Conservation (phyloP, 73 alveolate genomes). For the Symbiodinium pilosum region DNA sequence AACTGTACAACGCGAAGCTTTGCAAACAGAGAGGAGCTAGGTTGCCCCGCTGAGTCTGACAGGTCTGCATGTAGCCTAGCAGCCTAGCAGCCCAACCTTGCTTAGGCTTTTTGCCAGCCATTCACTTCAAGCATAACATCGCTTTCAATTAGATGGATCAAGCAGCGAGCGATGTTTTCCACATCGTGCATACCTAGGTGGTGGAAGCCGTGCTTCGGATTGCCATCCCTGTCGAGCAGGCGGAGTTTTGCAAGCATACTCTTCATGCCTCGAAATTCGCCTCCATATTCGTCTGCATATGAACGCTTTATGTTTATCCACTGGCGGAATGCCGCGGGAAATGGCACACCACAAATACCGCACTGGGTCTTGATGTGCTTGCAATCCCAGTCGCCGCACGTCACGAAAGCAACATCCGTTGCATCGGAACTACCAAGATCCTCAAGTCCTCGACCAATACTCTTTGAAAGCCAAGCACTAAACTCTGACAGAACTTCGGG, state of each 20-base stretch:
- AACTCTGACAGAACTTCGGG: constrained; percentile 36
- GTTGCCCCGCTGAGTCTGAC: background rate
- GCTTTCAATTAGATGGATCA: constrained; percentile 49
- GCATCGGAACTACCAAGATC: background rate
- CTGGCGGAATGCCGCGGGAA: constrained; percentile 40
- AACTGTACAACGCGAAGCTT: background rate
- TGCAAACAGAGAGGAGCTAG: background rate
- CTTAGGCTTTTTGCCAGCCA: constrained; percentile 43
- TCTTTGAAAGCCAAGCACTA: constrained; percentile 33
- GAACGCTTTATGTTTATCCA: constrained; percentile 92
- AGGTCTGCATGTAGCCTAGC: background rate
- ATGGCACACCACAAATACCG: constrained; percentile 1
- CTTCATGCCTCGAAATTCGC: constrained; percentile 92
- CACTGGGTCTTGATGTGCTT: constrained; percentile 60
- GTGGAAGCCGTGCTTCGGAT: constrained; percentile 61
- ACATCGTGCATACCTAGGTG: constrained; percentile 94
- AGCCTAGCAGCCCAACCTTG: background rate
- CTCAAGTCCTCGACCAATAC: constrained; percentile 26
- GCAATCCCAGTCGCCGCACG: constrained; percentile 94
- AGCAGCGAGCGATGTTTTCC: constrained; percentile 87
- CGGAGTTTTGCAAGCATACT: constrained; percentile 54
- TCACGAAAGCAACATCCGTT: constrained; percentile 31
- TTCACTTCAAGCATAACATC: constrained; percentile 14
- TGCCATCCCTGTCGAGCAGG: constrained; percentile 76
- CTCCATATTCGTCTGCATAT: constrained; percentile 39